Conservation (phyloP, 164 flowering plant genomes). For the Cinnamomum micranthum region DNA sequence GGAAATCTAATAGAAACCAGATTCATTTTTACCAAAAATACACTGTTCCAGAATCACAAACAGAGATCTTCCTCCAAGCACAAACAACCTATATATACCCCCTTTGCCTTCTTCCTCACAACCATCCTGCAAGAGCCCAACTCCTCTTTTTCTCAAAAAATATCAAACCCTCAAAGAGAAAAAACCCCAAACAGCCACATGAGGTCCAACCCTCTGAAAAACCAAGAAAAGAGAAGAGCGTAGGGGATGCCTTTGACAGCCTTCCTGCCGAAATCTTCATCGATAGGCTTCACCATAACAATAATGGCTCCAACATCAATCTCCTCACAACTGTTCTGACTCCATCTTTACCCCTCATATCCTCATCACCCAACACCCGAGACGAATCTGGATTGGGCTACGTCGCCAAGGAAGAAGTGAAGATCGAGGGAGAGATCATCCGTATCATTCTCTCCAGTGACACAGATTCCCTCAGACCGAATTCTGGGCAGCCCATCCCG, state of each 20-base stretch:
- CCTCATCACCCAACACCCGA: constrained; percentile 32
- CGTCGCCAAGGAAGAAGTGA: constrained; percentile 71
- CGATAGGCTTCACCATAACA: too few relatives aligned
- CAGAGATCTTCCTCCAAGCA: too few relatives aligned
- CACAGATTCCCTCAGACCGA: constrained; percentile 64
- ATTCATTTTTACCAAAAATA: too few relatives aligned
- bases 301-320: constrained; percentile 43
- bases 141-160: too few relatives aligned
- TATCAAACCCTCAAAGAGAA: too few relatives aligned
- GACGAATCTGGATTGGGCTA: constrained; percentile 15
- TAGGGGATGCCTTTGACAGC: constrained; percentile 21
- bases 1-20: too few relatives aligned
- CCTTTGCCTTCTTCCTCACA: too few relatives aligned
- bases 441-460: constrained; percentile 48
- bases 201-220: background rate
- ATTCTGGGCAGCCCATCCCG: constrained; percentile 87
- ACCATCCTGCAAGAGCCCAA: too few relatives aligned
- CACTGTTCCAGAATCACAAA: too few relatives aligned
- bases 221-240: constrained; percentile 6
- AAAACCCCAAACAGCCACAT: too few relatives aligned
- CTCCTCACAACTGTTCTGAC: constrained; percentile 49
- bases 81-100: too few relatives aligned
- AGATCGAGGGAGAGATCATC: constrained; percentile 68
- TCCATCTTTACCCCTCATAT: constrained; percentile 1
- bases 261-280: constrained; percentile 51